A percentile compares a stretch with the other conserved stretches of the same genome.
Evolutionary conservation across 108 stramenopile genomes (phyloP).

Genomic region (Fragilaria crotonensis): DNA sequence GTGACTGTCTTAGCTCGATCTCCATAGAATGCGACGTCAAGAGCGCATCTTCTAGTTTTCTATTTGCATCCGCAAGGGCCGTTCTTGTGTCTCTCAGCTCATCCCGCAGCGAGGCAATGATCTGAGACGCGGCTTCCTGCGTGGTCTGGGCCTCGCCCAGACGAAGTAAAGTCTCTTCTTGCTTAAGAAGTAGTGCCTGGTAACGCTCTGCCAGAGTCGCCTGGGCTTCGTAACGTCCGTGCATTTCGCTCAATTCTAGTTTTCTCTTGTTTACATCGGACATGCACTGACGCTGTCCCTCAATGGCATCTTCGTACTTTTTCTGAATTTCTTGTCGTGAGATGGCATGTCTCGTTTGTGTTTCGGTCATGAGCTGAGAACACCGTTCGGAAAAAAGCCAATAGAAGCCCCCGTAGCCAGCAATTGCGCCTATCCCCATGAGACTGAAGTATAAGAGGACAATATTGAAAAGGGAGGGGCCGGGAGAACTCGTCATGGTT

Average conservation of each 20-base stretch:
- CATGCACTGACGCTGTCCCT: not conserved
- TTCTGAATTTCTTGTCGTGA: not conserved
- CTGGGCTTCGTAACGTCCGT: not conserved
- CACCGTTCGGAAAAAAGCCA: not conserved
- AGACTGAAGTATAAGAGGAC: not conserved
- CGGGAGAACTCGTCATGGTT: too few species aligned
- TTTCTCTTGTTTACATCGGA: not conserved
- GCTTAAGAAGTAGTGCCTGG: not conserved
- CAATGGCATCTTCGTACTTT: not conserved
- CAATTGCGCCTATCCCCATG: not conserved
- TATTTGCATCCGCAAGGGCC: not conserved
- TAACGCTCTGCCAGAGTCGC: not conserved
- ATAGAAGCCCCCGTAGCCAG: not conserved
- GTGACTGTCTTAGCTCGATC: not conserved
- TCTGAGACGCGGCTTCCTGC: not conserved
- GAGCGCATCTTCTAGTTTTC: not conserved
- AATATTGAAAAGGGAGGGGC: not conserved
- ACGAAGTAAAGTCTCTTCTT: not conserved
- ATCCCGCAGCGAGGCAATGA: not conserved
- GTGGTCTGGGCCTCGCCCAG: not conserved
- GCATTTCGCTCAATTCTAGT: not conserved
- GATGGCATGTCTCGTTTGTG: not conserved
- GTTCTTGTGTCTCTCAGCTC: not conserved
- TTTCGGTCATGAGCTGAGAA: not conserved
- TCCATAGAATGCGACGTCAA: not conserved